A percentile compares a stretch with the other conserved stretches of the same genome.
These are phyloP conservation scores for Pythium guiyangense DNA, from an alignment of 352 stramenopile genomes.

Conservation along the genomic window DNA sequence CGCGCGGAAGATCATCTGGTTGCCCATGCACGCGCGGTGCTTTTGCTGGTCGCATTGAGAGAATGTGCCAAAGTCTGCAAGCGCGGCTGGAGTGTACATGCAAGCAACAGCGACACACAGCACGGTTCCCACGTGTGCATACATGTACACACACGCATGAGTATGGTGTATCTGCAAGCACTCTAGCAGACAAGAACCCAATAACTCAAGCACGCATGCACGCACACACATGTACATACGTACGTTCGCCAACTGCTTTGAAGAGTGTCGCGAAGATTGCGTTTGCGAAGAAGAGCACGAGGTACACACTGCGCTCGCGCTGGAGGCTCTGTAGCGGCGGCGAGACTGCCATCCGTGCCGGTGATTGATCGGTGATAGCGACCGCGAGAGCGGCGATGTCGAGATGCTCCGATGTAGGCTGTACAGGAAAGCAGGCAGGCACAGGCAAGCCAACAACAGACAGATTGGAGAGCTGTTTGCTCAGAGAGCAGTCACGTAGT, in stretches of 20 bases:
- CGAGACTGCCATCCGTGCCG: background rate
- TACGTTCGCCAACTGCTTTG: slow-evolving; percentile 57
- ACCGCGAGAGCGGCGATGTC: no score
- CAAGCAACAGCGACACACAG: background rate
- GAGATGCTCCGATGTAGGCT: no score
- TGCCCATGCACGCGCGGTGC: slow-evolving; percentile 47
- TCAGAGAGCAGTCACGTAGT: no score
- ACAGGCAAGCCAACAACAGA: no score
- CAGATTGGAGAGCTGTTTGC: no score
- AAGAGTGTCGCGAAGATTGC: slow-evolving; percentile 62
- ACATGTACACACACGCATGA: background rate
- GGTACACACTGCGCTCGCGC: slow-evolving; percentile 39
- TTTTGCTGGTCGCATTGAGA: slow-evolving; percentile 33
- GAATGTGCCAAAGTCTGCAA: slow-evolving; percentile 64
- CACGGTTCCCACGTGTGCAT: no score
- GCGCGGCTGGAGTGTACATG: slow-evolving; percentile 10
- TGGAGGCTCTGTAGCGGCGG: background rate
- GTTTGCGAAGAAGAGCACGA: slow-evolving; percentile 70
- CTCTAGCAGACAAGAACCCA: no score
- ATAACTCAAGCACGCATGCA: no score
- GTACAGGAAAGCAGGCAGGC: no score
- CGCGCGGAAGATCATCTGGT: slow-evolving; percentile 68
- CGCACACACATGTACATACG: background rate
- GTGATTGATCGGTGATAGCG: no score
- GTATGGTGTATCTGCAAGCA: background rate